Evolutionary conservation across 768 basidiomycete species (phyloP).

Genomic region (Auricularia cornea): DNA sequence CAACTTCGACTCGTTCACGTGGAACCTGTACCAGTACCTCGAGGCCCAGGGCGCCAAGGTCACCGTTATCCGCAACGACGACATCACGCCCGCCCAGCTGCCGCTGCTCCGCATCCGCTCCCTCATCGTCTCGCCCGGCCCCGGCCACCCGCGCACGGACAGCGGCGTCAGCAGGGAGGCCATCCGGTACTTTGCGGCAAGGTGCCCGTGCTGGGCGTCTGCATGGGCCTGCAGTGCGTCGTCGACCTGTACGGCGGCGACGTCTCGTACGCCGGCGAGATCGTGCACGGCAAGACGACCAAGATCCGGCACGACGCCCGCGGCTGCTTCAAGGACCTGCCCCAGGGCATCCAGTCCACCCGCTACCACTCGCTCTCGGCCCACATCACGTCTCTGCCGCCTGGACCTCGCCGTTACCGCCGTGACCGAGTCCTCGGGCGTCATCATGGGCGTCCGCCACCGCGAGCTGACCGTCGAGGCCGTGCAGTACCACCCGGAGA

Average conservation of each 20-base stretch:
- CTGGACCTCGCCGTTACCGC: constrained; percentile 76
- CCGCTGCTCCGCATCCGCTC: constrained; percentile 61
- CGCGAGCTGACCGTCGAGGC: constrained; percentile 79
- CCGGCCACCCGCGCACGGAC: constrained; percentile 90
- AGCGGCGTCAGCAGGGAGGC: constrained; percentile 88
- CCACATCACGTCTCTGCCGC: constrained; percentile 62
- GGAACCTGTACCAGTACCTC: constrained; percentile 94
- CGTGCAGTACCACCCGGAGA: constrained; percentile 98
- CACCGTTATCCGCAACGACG: constrained; percentile 89
- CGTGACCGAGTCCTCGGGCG: constrained; percentile 80
- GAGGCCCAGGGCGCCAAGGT: constrained; percentile 82
- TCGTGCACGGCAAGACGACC: constrained; percentile 94
- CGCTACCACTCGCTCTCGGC: constrained; percentile 97
- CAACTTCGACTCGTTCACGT: constrained; percentile 97
- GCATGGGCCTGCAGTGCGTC: constrained; percentile 96
- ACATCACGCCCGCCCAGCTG: constrained; percentile 65
- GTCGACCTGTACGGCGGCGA: constrained; percentile 90
- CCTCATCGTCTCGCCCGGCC: constrained; percentile 93
- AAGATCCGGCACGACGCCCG: constrained; percentile 75
- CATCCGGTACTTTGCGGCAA: constrained; percentile 86
- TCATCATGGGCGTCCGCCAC: constrained; percentile 97
- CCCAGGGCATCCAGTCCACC: constrained; percentile 79
- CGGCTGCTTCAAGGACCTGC: constrained; percentile 79
- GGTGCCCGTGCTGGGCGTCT: constrained; percentile 90
- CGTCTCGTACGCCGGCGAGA: constrained; percentile 94